phyloP scores from a whole-genome alignment of 768 basidiomycete species.

The Mrakia gelida region DNA sequence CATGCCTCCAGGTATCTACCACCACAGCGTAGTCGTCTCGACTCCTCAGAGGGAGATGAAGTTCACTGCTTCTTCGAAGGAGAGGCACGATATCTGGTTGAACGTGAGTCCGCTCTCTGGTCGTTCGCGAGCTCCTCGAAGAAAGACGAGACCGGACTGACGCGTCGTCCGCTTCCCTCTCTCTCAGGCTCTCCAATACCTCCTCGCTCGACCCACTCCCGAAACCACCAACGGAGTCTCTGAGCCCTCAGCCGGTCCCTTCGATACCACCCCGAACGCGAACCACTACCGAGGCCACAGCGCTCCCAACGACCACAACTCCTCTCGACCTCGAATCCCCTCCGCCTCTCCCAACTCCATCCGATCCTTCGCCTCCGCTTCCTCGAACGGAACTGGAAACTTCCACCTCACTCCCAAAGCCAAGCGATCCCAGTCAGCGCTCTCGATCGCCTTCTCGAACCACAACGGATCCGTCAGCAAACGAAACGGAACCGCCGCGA shows the following conservation, averaged over 20 bases:
- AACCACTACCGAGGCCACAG: not conserved
- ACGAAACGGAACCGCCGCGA: conserved; percentile 82
- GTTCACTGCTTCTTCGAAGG: conserved; percentile 92
- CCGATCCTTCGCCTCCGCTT: conserved; percentile 54
- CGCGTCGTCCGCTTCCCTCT: conserved; percentile 31
- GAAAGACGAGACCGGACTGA: not conserved
- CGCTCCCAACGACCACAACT: conserved; percentile 16
- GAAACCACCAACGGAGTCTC: conserved; percentile 33
- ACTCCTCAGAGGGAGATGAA: conserved; percentile 96
- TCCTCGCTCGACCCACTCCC: conserved; percentile 66
- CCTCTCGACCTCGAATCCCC: not conserved
- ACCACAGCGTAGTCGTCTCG: conserved; percentile 86
- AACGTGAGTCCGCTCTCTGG: conserved; percentile 55
- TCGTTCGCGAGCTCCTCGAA: not conserved
- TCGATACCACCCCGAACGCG: conserved; percentile 12
- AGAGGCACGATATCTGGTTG: conserved; percentile 95
- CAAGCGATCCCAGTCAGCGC: conserved; percentile 69
- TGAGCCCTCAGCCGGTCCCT: conserved; percentile 24
- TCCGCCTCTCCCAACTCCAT: conserved; percentile 34
- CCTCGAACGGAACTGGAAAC: conserved; percentile 46
- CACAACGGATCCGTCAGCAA: conserved; percentile 67
- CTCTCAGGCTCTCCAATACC: conserved; percentile 78
- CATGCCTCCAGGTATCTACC: conserved; percentile 88
- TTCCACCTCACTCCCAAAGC: conserved; percentile 60
- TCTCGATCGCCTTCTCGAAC: conserved; percentile 64